Conservation (phyloP, 352 stramenopile species). For the Albugo candida region DNA sequence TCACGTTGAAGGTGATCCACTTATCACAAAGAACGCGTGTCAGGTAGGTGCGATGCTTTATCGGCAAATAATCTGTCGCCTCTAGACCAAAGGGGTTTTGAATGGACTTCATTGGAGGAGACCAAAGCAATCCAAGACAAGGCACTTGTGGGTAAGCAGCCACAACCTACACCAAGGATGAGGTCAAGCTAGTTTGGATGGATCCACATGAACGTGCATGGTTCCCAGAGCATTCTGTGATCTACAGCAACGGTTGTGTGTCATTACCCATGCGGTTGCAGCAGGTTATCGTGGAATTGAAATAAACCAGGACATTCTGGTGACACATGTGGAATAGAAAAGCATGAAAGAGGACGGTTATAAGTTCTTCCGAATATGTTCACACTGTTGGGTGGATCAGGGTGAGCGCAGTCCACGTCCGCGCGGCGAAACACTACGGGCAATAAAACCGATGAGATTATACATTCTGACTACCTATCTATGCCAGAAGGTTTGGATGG, state of each 20-base stretch:
- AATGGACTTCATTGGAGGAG: conserved; percentile 6
- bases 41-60: background rate
- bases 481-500: conserved; percentile 4
- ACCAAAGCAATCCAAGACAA: background rate
- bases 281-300: conserved; percentile 10
- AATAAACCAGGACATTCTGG: conserved; percentile 4
- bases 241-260: conserved; percentile 9
- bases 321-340: conserved; percentile 5
- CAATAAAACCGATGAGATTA: conserved; percentile 15
- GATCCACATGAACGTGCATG: conserved; percentile 6
- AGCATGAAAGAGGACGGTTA: conserved; percentile 3
- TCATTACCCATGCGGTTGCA: conserved; percentile 10
- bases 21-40: background rate
- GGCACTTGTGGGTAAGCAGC: background rate
- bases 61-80: conserved; percentile 1
- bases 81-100: conserved; percentile 3
- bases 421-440: conserved; percentile 8
- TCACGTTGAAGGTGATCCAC: conserved; percentile 4
- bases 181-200: background rate
- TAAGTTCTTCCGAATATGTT: conserved; percentile 2
- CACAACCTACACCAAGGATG: background rate
- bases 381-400: conserved; percentile 2
- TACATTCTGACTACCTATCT: conserved; percentile 18
- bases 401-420: conserved; percentile 6
- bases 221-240: conserved; percentile 6